Evolutionary conservation across 2,329 filamentous ascomycete genomes (phyloP), one percentile per base, ranked within the genome.

Genomic region (Byssothecium circinans): DNA sequence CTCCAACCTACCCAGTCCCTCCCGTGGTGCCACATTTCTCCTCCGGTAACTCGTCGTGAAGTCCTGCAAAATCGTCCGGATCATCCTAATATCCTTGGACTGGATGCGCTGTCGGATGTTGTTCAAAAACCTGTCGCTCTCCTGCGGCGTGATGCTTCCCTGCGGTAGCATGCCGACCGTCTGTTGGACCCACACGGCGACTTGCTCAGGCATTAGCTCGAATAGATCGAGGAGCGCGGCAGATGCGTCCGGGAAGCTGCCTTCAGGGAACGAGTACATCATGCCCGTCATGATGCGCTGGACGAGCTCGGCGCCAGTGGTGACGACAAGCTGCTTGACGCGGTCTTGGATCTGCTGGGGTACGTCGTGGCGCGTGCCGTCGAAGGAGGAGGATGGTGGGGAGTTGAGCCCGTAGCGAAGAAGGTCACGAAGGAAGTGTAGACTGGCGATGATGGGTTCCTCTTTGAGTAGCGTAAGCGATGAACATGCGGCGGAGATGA

Each of bases 231-330:
- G 83, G 43, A 99, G 75, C n/a, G 96, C 89, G 4, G 91, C 91
- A 40, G 90, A 96, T 14, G 91, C 91, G 67, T 99, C 94, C 0
- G 91, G 86, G 65, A 97, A 95, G 74, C 91, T 96, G 70, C 97
- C 94, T 35, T 89, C 84, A 0, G 94, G 95, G 74, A 99, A 99
- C 0, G 88, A 95, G 69, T 96, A 96, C 92, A 99, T 97, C 91
- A 99, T 95, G 50, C 94, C 94, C 1, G 91, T 94, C 75, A 99
- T 80, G 48, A 95, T 86, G 54, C 91, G 88, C 72, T 96, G 92
- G 7, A 94, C 86, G 22, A 99, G 78, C 46, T 84, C 76, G 62
- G 90, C 86, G 30, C 94, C 91, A 54, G 91, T 84, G 1, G 78
- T 75, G 2, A 79, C 56, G 19, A 95, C 75, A 43, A 96, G 80